phyloP scores from a whole-genome alignment of 345 rosid species.

The Hypericum androsaemum region DNA sequence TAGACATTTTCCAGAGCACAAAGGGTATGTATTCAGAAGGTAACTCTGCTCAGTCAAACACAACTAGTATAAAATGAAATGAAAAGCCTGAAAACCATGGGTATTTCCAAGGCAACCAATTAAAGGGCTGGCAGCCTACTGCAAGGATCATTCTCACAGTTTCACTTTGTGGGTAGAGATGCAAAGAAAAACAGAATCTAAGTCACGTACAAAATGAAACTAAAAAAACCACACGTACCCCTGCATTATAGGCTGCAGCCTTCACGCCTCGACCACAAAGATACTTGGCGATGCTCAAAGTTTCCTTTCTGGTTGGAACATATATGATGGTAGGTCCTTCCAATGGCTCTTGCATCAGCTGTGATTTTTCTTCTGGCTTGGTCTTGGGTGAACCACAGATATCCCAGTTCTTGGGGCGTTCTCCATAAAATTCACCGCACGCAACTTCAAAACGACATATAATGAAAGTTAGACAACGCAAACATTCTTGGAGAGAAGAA shows the following conservation, averaged over 20 bases:
- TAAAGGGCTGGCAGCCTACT: no score
- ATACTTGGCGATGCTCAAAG: conserved; percentile 50
- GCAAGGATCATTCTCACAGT: no score
- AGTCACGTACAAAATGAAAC: background rate
- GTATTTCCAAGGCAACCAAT: no score
- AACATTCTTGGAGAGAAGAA: background rate
- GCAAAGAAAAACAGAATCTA: background rate
- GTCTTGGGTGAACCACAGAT: conserved; percentile 15
- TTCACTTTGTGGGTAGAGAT: no score
- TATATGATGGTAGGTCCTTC: conserved; percentile 72
- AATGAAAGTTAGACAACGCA: conserved; percentile 8
- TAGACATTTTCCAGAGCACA: background rate
- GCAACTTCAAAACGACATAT: conserved; percentile 41
- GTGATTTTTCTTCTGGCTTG: conserved; percentile 27
- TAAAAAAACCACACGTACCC: conserved; percentile 26
- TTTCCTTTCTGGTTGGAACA: conserved; percentile 86
- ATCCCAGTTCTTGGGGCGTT: conserved; percentile 27
- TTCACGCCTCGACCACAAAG: conserved; percentile 55
- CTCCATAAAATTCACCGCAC: conserved; percentile 56
- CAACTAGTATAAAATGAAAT: no score
- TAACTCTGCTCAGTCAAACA: background rate
- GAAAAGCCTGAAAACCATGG: no score
- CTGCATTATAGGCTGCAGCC: conserved; percentile 90
- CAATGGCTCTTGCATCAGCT: conserved; percentile 32
- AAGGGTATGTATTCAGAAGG: background rate